Base-by-base conservation (phyloP, 1,284 basidiomycete species). In the Trichosporon faecale region DNA sequence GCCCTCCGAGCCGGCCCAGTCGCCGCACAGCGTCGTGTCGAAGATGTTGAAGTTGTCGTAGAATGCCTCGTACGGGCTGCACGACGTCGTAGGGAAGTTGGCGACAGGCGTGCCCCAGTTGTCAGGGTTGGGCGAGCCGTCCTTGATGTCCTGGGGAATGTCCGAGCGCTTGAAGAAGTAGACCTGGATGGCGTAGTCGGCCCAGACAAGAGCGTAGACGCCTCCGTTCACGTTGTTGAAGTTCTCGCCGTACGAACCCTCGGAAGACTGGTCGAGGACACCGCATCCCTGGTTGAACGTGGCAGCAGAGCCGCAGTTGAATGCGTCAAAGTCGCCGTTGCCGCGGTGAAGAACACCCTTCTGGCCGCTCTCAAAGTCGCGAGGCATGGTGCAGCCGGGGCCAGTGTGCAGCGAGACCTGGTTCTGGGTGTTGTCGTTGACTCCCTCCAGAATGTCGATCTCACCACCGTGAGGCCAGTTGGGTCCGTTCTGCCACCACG, bases 61-160 rank as follows among this genome's bases (percentile, higher is more conserved):
- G 85, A 95, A 95, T 86, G 88, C 93, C 76, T 87, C 79, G 83
- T 87, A 89, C 29, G 91, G 90, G 78, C 90, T 84, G 82, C 94
- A 95, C 52, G 83, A 80, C 27, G 85, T 84, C 14, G 91, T 87
- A 16, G 91, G 89, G 89, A 89, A 93, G 80, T 85, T 86, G 52
- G 91, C 93, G 80, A 88, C 86, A 2, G 94, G 90, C 12, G 83
- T 82, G 37, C 92, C 90, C 94, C 94, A 95, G 40, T 74, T 83
- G 61, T 86, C 84, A 4, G 93, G 92, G 72, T 88, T 85, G 52
- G 93, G 93, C 25, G 85, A 83, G 57, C 87, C 88, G 40, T 86
- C 85, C 27, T 84, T 85, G 79, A 95, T 90, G 81, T 95, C 94
- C 57, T 85, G 78, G 12, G 94, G 94, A 74, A 92, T 89, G 23